Base-by-base conservation (phyloP, 352 stramenopile species). In the Pythium vanterpoolii region DNA sequence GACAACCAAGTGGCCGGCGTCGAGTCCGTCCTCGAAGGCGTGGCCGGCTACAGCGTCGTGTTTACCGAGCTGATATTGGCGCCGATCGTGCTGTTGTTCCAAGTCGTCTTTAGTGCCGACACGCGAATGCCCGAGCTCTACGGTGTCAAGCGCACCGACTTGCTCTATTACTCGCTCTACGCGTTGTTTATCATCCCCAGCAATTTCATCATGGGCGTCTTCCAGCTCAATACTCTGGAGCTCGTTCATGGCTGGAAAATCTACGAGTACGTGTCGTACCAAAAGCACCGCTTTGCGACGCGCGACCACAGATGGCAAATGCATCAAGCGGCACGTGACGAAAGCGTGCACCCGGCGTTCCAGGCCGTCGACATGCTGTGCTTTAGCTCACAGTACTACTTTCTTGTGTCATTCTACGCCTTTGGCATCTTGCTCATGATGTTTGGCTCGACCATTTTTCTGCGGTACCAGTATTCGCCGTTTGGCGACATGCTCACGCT, bases 181-280 rank as follows among this genome's bases (percentile, higher is more conserved):
- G 79, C 88, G 7, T 61, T 98, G 23, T 96, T 98, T 54, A 97
- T 98, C 63, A 97, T 99, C 62, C 91, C 95, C 23, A 98, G 93
- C 69, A 95, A 90, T 55, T 76, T 98, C 27, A 64, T 97, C 44
- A 85, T 98, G 56, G 96, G 98, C 60, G 83, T 95, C 3, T 96
- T 98, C 48, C 78, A 99, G 60, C 81, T 98, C 3, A 98, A 98
- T 68, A 97, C 90, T 26, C 89, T 98, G 56, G 96, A 99, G 64
- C 86, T 99, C 13, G 79, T 96, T 9, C 92, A 98, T 57, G 96
- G 96, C 8, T 99, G 96, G 94, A 97, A 97, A 68, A 81, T 99
- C 10, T 98, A 98, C 76, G 96, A 99, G 73, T 99, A 98, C 72
- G 78, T 98, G 6, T 89, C 88, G 33, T 99, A 98, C 68, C 92